Evolutionary conservation across 2,329 filamentous ascomycete species (phyloP).

Genomic region (Talaromyces sp.): DNA sequence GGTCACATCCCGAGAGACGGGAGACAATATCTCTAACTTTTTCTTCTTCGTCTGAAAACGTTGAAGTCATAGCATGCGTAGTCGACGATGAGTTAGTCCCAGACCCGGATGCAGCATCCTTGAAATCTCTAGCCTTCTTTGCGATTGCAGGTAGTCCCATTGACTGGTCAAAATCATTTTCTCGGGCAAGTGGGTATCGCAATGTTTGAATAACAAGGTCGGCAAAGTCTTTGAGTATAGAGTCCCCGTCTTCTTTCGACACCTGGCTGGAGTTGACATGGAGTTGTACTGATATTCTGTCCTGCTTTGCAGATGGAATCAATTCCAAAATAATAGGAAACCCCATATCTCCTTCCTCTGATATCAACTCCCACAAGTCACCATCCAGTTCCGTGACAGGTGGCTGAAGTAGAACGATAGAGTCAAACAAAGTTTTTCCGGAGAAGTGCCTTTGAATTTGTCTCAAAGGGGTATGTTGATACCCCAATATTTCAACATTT

Average conservation of each 20-base stretch:
- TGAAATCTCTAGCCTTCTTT: conserved; percentile 10
- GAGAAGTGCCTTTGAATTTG: conserved; percentile 56
- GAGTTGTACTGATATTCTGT: conserved; percentile 54
- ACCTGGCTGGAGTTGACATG: conserved; percentile 49
- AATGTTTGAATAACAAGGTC: conserved; percentile 28
- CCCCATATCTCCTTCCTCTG: conserved; percentile 53
- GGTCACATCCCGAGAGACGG: conserved; percentile 50
- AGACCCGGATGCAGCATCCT: background rate
- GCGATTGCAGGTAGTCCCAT: conserved; percentile 21
- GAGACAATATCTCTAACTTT: conserved; percentile 53
- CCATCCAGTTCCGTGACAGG: conserved; percentile 40
- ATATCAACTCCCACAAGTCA: conserved; percentile 45
- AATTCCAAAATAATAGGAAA: conserved; percentile 73
- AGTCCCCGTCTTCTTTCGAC: conserved; percentile 15
- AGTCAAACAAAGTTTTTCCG: conserved; percentile 65
- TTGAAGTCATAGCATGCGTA: background rate
- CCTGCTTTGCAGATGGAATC: conserved; percentile 47
- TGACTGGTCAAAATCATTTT: conserved; percentile 20
- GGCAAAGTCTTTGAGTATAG: conserved; percentile 25
- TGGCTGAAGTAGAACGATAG: conserved; percentile 72
- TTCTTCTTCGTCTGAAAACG: conserved; percentile 36
- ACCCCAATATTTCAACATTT: conserved; percentile 57
- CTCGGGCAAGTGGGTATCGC: conserved; percentile 24
- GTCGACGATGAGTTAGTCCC: background rate
- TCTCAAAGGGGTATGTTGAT: conserved; percentile 71